These are phyloP conservation scores for Dittrichia graveolens DNA, from an alignment of 129 eudicot genomes.

Conservation along the genomic window DNA sequence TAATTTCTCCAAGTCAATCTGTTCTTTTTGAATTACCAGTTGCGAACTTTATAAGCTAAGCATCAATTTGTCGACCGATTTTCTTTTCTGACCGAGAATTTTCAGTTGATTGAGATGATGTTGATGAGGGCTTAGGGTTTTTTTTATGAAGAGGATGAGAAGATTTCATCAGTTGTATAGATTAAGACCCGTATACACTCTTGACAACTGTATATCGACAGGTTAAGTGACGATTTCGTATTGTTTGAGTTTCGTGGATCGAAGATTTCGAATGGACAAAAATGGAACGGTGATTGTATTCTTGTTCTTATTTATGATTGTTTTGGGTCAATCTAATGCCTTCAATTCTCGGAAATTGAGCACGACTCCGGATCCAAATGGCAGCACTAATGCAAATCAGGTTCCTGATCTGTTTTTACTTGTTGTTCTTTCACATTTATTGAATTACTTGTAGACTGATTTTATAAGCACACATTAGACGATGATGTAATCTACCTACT, in stretches of 20 bases:
- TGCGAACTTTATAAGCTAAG: not conserved
- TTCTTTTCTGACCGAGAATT: not conserved
- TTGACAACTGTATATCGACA: constrained; percentile 10
- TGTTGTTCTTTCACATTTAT: not conserved
- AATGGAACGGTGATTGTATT: constrained; percentile 25
- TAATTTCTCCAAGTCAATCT: constrained; percentile 4
- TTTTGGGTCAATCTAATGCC: constrained; percentile 20
- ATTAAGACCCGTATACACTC: constrained; percentile 10
- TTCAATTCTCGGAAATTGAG: constrained; percentile 23
- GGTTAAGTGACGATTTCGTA: constrained; percentile 10
- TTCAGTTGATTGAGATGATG: constrained; percentile 23
- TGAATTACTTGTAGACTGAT: not conserved
- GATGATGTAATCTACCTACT: not conserved
- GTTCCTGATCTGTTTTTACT: constrained; percentile 18
- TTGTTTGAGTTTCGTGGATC: constrained; percentile 20
- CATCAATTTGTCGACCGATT: not conserved
- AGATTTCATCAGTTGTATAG: constrained; percentile 16
- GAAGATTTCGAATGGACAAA: constrained; percentile 33
- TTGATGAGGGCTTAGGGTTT: constrained; percentile 27
- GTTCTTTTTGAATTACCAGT: not conserved
- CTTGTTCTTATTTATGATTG: constrained; percentile 19
- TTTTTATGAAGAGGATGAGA: constrained; percentile 5
- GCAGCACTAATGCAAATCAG: constrained; percentile 25
- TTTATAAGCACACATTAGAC: not conserved
- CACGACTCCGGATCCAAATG: constrained; percentile 18